phyloP scores from a whole-genome alignment of 2,329 filamentous ascomycete genomes.

The Pyrenophora seminiperda region DNA sequence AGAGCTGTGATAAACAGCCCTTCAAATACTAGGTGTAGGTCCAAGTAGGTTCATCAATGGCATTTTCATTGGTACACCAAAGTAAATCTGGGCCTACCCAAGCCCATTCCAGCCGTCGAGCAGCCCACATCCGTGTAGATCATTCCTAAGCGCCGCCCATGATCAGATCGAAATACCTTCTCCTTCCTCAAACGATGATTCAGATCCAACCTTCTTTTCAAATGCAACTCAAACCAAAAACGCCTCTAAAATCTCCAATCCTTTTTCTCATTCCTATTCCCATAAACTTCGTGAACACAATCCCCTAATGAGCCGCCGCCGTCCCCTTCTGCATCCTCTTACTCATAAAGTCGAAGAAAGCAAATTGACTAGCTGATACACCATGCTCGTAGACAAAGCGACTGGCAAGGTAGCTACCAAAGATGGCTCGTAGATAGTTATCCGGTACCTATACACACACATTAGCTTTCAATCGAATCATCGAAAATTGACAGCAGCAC shows the following conservation, averaged over 20 bases:
- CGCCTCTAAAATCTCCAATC: conserved; percentile 4
- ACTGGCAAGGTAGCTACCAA: conserved; percentile 92
- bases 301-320: conserved; percentile 10
- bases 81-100: background rate
- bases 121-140: no score
- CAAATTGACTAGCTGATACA: conserved; percentile 90
- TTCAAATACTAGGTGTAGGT: no score
- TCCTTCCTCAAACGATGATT: background rate
- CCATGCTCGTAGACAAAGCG: conserved; percentile 97
- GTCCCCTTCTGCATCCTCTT: conserved; percentile 51
- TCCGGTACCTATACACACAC: conserved; percentile 69
- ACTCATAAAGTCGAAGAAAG: conserved; percentile 89
- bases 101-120: background rate
- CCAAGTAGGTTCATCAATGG: conserved; percentile 14
- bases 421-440: conserved; percentile 90
- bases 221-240: conserved; percentile 4
- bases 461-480: no score
- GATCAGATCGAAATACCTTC: background rate
- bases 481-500: conserved; percentile 31
- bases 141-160: conserved; percentile 14
- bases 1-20: no score
- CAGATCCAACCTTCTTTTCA: conserved; percentile 7
- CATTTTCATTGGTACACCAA: conserved; percentile 6
- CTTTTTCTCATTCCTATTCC: background rate
- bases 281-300: no score